These are phyloP conservation scores for Phaffia tasmanica DNA, from an alignment of 768 basidiomycete genomes.

Conservation along the genomic window DNA sequence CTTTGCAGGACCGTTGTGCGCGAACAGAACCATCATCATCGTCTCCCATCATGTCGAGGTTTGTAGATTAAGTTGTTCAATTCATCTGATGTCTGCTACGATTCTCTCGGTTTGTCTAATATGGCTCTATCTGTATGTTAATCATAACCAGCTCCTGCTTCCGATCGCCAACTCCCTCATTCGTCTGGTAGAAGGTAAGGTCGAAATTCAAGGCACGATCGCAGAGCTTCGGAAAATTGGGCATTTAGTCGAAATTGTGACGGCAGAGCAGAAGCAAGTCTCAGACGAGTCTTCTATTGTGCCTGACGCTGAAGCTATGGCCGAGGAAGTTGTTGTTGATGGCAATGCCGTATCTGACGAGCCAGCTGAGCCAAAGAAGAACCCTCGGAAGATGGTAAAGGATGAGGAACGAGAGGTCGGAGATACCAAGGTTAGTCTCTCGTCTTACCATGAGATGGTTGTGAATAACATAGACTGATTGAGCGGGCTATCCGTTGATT, in stretches of 20 bases:
- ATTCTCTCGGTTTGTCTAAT: no score
- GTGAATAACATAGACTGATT: no score
- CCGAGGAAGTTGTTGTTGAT: constrained; percentile 32
- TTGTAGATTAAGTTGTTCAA: no score
- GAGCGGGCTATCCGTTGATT: no score
- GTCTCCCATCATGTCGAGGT: constrained; percentile 82
- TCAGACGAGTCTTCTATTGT: constrained; percentile 26
- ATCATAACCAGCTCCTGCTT: constrained; percentile 62
- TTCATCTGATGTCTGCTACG: no score
- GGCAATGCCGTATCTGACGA: constrained; percentile 26
- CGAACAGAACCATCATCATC: constrained; percentile 38
- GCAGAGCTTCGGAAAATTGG: constrained; percentile 54
- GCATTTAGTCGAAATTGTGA: constrained; percentile 50
- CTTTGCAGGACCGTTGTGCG: constrained; percentile 34
- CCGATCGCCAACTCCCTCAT: constrained; percentile 62
- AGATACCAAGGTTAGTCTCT: no score
- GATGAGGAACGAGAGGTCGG: constrained; percentile 73
- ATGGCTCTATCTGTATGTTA: no score
- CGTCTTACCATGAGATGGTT: no score
- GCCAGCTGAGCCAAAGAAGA: constrained; percentile 13
- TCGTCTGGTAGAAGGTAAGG: constrained; percentile 68
- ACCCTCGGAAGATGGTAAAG: constrained; percentile 47
- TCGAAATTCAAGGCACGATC: constrained; percentile 61
- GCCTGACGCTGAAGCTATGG: constrained; percentile 28
- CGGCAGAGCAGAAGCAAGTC: constrained; percentile 40